phyloP scores from a whole-genome alignment of 2,329 filamentous ascomycete species.

The Clathrospora elynae region DNA sequence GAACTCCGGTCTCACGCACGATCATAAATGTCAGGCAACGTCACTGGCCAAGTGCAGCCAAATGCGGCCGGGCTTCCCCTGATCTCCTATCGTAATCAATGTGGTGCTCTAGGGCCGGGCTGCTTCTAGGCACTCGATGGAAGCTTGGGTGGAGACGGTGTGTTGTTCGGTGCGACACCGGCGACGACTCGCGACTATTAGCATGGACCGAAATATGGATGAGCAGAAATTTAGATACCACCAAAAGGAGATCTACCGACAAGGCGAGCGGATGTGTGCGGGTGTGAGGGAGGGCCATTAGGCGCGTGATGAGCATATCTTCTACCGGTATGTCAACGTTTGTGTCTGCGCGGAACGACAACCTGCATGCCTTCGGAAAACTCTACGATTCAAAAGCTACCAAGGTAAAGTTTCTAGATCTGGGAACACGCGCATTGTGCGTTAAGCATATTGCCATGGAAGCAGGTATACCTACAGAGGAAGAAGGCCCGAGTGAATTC shows the following conservation, averaged over 20 bases:
- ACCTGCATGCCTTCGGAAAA: too few species aligned
- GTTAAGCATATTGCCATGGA: too few species aligned
- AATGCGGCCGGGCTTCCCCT: not conserved
- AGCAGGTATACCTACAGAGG: too few species aligned
- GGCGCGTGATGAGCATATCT: too few species aligned
- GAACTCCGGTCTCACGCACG: slow-evolving; percentile 20
- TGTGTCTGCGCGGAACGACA: too few species aligned
- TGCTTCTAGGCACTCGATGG: not conserved
- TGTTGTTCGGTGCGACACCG: slow-evolving; percentile 22
- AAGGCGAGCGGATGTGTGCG: not conserved
- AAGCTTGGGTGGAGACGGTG: slow-evolving; percentile 15
- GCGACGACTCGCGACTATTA: slow-evolving; percentile 16
- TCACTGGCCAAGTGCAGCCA: too few species aligned
- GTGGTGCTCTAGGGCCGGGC: slow-evolving; percentile 10
- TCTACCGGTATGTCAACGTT: too few species aligned
- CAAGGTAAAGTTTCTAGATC: too few species aligned
- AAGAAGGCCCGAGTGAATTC: too few species aligned
- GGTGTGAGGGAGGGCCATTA: too few species aligned
- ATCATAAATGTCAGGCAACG: slow-evolving; percentile 19
- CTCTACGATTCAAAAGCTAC: too few species aligned
- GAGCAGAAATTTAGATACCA: slow-evolving; percentile 15
- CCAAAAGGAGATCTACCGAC: slow-evolving; percentile 9
- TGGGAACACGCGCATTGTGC: too few species aligned
- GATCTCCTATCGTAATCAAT: not conserved
- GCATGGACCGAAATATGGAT: slow-evolving; percentile 14